Evolutionary conservation across 2,329 filamentous ascomycete genomes (phyloP).

Genomic region (Tolypocladium tundrense): DNA sequence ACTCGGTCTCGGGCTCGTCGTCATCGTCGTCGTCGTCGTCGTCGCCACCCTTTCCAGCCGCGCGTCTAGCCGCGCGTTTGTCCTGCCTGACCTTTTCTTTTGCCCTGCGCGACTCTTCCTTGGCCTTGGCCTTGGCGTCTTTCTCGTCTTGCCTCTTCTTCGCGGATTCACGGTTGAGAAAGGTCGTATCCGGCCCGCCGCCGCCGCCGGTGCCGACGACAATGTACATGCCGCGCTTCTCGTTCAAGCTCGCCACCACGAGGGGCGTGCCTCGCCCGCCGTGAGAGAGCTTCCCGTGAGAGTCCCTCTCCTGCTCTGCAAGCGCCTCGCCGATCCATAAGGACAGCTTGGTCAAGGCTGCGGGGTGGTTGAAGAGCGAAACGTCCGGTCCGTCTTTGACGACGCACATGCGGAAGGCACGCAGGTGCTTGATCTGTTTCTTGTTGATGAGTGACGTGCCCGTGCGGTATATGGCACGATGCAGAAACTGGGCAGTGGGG

Average conservation of each 20-base stretch:
- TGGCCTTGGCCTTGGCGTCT: constrained; percentile 51
- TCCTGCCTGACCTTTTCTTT: constrained; percentile 50
- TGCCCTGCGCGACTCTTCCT: constrained; percentile 45
- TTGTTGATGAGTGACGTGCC: constrained; percentile 88
- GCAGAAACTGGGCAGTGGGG: constrained; percentile 76
- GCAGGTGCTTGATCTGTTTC: constrained; percentile 82
- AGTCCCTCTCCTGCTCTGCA: constrained; percentile 74
- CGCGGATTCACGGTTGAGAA: constrained; percentile 56
- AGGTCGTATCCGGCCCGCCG: constrained; percentile 61
- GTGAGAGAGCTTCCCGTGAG: constrained; percentile 56
- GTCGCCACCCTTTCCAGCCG: constrained; percentile 23
- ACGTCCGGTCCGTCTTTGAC: constrained; percentile 94
- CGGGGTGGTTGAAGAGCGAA: constrained; percentile 82
- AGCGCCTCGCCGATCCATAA: constrained; percentile 92
- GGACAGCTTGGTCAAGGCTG: constrained; percentile 84
- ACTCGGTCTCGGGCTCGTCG: constrained; percentile 32
- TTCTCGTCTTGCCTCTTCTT: constrained; percentile 53
- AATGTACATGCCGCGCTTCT: constrained; percentile 76
- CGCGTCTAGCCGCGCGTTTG: constrained; percentile 49
- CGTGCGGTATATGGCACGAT: constrained; percentile 86
- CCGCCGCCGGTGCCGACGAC: constrained; percentile 89
- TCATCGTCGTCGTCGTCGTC: constrained; percentile 30
- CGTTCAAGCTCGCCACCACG: constrained; percentile 83
- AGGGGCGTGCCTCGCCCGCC: constrained; percentile 71
- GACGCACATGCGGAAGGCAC: constrained; percentile 88